phyloP scores from a whole-genome alignment of 176 grass and related monocot genomes.

The Carex littledalei region DNA sequence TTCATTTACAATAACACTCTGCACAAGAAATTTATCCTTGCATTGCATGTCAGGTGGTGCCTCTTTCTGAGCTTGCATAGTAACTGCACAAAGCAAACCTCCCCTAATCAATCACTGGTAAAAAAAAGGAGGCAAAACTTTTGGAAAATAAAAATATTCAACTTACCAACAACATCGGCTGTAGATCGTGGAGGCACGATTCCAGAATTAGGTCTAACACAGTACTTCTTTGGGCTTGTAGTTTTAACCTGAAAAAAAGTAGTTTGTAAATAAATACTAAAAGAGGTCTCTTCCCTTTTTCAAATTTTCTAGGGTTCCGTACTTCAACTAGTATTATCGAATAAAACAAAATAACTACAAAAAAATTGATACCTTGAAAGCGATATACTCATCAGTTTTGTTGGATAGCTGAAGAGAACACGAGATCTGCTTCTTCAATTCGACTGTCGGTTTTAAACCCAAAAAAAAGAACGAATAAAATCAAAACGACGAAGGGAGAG shows the following conservation, averaged over 20 bases:
- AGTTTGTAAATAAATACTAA: constrained; percentile 13
- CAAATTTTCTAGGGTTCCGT: background rate
- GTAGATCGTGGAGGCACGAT: constrained; percentile 68
- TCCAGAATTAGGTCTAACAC: constrained; percentile 75
- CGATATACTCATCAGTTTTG: constrained; percentile 59
- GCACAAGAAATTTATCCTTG: constrained; percentile 94
- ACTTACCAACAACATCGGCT: constrained; percentile 63
- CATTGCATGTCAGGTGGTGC: constrained; percentile 64
- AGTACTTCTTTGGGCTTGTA: constrained; percentile 92
- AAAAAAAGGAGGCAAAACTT: background rate
- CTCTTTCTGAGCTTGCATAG: constrained; percentile 80
- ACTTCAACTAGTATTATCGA: background rate
- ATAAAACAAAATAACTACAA: background rate
- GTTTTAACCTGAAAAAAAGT: constrained; percentile 72
- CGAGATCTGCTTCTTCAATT: constrained; percentile 87
- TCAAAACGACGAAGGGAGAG: background rate
- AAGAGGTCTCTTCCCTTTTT: background rate
- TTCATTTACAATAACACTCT: constrained; percentile 54
- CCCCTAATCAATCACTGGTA: background rate
- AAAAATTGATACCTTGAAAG: constrained; percentile 52
- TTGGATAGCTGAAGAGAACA: constrained; percentile 75
- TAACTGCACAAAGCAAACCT: constrained; percentile 39
- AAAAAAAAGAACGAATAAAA: constrained; percentile 1
- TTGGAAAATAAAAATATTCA: background rate
- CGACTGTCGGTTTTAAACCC: constrained; percentile 38